Conservation (phyloP, 2,329 filamentous ascomycete genomes). For the Tolypocladium album region DNA sequence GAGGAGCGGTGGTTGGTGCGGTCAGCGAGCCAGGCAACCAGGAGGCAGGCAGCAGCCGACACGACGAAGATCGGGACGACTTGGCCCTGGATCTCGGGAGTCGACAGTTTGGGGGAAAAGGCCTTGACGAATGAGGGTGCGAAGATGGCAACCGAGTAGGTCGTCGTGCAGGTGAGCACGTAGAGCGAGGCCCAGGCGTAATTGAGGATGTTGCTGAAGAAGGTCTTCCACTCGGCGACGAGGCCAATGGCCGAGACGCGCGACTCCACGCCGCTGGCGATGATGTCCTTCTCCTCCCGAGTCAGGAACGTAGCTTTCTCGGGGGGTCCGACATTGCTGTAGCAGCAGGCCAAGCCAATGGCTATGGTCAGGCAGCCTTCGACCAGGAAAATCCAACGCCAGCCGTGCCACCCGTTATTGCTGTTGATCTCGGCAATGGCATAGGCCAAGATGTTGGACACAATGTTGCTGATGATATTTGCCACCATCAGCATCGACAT, state of each 20-base stretch:
- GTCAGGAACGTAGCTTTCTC: neutral
- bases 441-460: neutral
- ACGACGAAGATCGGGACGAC: neutral
- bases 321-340: neutral
- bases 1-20: neutral
- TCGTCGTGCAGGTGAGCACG: neutral
- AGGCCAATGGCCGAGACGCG: neutral
- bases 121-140: neutral
- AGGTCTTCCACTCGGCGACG: neutral
- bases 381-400: neutral
- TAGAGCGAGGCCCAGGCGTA: neutral
- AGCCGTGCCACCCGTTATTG: neutral
- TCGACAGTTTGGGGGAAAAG: neutral
- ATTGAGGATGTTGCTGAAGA: neutral
- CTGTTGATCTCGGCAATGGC: neutral
- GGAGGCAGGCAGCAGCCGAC: neutral
- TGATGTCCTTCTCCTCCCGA: neutral
- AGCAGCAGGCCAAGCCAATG: neutral
- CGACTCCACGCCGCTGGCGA: neutral
- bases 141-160: neutral
- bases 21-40: neutral
- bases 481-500: neutral
- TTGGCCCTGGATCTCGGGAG: neutral
- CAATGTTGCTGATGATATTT: neutral
- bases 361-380: neutral